Evolutionary conservation across 768 basidiomycete genomes (phyloP).

Genomic region (Tephrocybe rancida): DNA sequence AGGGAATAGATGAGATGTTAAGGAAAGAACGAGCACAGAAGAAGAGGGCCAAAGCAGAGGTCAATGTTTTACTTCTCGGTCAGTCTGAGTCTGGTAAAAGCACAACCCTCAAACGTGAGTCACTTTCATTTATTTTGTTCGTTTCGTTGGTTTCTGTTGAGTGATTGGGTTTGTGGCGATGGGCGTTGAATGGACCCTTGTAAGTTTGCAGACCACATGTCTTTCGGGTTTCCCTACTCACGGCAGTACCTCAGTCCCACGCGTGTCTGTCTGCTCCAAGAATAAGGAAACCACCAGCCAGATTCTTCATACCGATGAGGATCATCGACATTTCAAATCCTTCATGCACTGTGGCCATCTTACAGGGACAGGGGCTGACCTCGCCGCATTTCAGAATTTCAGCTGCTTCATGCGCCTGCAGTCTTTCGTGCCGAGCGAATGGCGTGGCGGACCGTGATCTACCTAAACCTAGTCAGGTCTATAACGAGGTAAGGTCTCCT

Average conservation of each 20-base stretch:
- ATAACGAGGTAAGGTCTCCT: constrained; percentile 59
- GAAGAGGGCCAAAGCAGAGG: constrained; percentile 61
- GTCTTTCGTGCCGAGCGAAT: constrained; percentile 80
- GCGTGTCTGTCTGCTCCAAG: constrained; percentile 5
- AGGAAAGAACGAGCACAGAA: constrained; percentile 62
- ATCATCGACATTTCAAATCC: neutral
- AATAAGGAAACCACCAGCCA: neutral
- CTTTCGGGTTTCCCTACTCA: constrained; percentile 14
- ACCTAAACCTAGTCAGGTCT: constrained; percentile 85
- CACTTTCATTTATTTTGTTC: constrained; percentile 8
- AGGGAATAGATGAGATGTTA: constrained; percentile 80
- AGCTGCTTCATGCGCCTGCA: constrained; percentile 75
- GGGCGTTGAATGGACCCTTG: constrained; percentile 6
- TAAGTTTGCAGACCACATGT: constrained; percentile 14
- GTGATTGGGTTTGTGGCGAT: neutral
- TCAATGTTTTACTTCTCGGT: constrained; percentile 80
- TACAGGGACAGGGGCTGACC: constrained; percentile 7
- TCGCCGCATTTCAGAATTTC: constrained; percentile 62
- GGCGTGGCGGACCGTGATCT: constrained; percentile 87
- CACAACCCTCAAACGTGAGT: constrained; percentile 87
- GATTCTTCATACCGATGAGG: neutral
- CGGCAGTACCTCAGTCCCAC: constrained; percentile 15
- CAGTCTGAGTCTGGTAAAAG: constrained; percentile 92
- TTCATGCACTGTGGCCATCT: neutral
- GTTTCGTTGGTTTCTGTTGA: constrained; percentile 8